A percentile compares a stretch with the other conserved stretches of the same genome.
These are phyloP conservation scores for Lathyrus sativus DNA, from an alignment of 306 rosid genomes.

Conservation along the genomic window DNA sequence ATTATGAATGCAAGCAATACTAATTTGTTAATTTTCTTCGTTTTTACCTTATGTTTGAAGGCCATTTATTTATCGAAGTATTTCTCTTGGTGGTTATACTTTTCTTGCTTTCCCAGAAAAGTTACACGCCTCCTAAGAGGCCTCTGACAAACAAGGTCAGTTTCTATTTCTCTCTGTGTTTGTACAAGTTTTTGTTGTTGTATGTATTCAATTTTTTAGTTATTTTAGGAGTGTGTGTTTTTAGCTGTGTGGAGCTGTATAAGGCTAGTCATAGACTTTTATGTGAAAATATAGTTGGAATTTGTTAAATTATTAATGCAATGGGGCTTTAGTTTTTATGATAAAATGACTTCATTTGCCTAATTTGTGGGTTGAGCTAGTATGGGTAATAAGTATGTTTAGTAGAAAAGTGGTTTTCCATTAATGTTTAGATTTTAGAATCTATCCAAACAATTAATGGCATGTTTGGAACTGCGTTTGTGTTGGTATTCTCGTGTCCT, in stretches of 20 bases:
- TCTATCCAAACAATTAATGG: not conserved
- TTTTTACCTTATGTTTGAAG: slow-evolving; percentile 49
- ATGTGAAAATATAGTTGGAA: slow-evolving; percentile 7
- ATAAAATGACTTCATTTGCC: slow-evolving; percentile 26
- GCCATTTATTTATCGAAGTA: slow-evolving; percentile 84
- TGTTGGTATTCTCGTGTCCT: too few relatives aligned
- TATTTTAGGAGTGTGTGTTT: slow-evolving; percentile 13
- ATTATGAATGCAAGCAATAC: slow-evolving; percentile 6
- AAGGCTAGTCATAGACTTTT: not conserved
- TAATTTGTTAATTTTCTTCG: not conserved
- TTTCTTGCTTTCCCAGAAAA: slow-evolving; percentile 87
- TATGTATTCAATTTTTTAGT: not conserved
- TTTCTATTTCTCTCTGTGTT: not conserved
- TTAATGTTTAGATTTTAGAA: slow-evolving; percentile 26
- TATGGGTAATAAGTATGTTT: slow-evolving; percentile 7
- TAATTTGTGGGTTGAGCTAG: not conserved
- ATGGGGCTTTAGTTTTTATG: not conserved
- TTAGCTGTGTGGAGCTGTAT: slow-evolving; percentile 11
- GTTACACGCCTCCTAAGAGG: slow-evolving; percentile 96
- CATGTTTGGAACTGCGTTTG: too few relatives aligned
- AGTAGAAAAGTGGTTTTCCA: slow-evolving; percentile 1
- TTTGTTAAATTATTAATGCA: not conserved
- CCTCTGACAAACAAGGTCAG: slow-evolving; percentile 85
- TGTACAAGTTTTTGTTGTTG: not conserved
- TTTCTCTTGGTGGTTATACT: slow-evolving; percentile 80